Conservation (phyloP, 345 rosid genomes). For the Angophora floribunda region DNA sequence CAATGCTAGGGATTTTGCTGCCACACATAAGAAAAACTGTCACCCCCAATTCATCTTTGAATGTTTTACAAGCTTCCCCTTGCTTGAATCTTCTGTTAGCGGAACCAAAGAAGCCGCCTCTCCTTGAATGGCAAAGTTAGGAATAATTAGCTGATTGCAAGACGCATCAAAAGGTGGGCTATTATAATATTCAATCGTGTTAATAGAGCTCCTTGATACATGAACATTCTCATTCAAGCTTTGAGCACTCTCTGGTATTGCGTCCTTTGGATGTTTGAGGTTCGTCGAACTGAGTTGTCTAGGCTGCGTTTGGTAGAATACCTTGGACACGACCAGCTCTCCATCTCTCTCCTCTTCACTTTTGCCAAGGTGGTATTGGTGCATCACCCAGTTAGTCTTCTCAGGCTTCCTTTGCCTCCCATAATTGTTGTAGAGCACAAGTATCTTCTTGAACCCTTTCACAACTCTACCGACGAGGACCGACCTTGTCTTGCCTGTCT, state of each 20-base stretch:
- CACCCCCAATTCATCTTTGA: background rate
- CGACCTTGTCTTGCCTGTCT: slow-evolving; percentile 87
- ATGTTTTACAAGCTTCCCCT: background rate
- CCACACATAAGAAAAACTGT: background rate
- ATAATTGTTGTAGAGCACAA: slow-evolving; percentile 81
- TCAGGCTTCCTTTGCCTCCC: slow-evolving; percentile 86
- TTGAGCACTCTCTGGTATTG: background rate
- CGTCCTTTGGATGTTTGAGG: background rate
- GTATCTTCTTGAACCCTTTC: slow-evolving; percentile 79
- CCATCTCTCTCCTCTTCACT: slow-evolving; percentile 87
- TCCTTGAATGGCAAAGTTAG: background rate
- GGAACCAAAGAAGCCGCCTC: background rate
- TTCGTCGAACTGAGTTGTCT: slow-evolving; percentile 39
- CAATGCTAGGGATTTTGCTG: background rate
- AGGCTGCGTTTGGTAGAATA: slow-evolving; percentile 94
- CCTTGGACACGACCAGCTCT: slow-evolving; percentile 71
- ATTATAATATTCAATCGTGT: background rate
- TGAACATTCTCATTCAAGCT: background rate
- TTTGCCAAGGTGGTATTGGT: slow-evolving; percentile 83
- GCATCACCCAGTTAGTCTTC: slow-evolving; percentile 97
- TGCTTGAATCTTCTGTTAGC: background rate
- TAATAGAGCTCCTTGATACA: background rate
- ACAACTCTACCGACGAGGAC: slow-evolving; percentile 29
- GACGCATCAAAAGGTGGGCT: background rate
- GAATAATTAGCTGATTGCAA: background rate